These are phyloP conservation scores for Paraphoma chrysanthemicola DNA, from an alignment of 2,329 filamentous ascomycete genomes.

Conservation along the genomic window DNA sequence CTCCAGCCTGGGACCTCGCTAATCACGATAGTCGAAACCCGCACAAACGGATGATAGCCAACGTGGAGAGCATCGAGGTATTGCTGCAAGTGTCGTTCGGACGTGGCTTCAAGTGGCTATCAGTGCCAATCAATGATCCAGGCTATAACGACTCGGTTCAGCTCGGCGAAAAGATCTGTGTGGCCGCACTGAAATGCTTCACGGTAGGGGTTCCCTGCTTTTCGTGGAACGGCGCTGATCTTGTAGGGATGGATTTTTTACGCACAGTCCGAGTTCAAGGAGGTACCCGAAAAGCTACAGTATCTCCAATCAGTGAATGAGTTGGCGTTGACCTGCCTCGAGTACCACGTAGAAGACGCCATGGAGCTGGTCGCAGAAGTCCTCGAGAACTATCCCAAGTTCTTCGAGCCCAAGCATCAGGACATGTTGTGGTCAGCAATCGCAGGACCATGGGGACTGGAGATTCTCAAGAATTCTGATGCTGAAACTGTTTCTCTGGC, in stretches of 20 bases:
- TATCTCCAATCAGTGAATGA: conserved; percentile 67
- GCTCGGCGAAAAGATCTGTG: conserved; percentile 41
- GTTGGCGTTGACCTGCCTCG: conserved; percentile 67
- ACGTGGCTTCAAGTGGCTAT: conserved; percentile 43
- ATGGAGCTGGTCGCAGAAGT: conserved; percentile 47
- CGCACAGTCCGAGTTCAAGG: conserved; percentile 68
- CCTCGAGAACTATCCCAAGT: conserved; percentile 43
- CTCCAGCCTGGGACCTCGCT: neutral
- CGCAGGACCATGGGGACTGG: conserved; percentile 42
- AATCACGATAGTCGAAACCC: conserved; percentile 48
- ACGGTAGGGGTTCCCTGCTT: conserved; percentile 19
- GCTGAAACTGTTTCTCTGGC: conserved; percentile 43
- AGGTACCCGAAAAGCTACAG: conserved; percentile 63
- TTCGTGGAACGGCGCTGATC: conserved; percentile 11
- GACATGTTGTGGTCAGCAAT: conserved; percentile 44
- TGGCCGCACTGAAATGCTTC: conserved; percentile 44
- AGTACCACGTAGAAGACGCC: conserved; percentile 58
- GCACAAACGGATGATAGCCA: conserved; percentile 60
- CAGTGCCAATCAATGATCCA: conserved; percentile 29
- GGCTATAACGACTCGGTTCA: conserved; percentile 28
- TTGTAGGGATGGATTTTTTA: conserved; percentile 76
- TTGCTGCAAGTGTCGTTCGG: conserved; percentile 54
- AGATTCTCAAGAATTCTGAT: conserved; percentile 45
- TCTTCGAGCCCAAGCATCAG: conserved; percentile 42
- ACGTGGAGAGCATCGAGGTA: conserved; percentile 58